phyloP scores from a whole-genome alignment of 352 stramenopile genomes.

The Phytophthora colocasiae region DNA sequence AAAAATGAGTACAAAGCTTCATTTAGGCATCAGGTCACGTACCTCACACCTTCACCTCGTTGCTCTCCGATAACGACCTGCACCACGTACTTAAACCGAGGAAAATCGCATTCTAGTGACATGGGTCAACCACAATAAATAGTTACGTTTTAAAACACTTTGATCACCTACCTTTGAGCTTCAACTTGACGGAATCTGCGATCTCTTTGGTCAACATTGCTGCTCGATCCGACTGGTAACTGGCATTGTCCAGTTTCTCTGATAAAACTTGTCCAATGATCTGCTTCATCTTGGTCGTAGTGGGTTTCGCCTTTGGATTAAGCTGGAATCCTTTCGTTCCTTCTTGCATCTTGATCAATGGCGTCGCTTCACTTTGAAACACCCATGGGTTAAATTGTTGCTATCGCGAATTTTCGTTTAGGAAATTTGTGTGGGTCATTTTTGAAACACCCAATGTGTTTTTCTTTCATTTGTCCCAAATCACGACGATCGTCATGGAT shows the following conservation, averaged over 20 bases:
- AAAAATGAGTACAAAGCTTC: neutral
- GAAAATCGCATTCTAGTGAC: slow-evolving; percentile 67
- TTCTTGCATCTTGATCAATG: slow-evolving; percentile 48
- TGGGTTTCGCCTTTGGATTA: slow-evolving; percentile 64
- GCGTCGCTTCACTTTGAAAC: slow-evolving; percentile 30
- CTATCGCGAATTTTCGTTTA: too few species aligned
- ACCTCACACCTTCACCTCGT: slow-evolving; percentile 86
- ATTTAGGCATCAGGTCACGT: neutral
- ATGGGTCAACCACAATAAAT: too few species aligned
- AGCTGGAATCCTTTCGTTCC: slow-evolving; percentile 53
- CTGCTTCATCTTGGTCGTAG: slow-evolving; percentile 86
- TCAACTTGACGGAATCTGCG: slow-evolving; percentile 83
- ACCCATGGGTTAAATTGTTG: too few species aligned
- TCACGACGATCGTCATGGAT: slow-evolving; percentile 12
- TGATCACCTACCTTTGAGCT: slow-evolving; percentile 68
- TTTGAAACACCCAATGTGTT: too few species aligned
- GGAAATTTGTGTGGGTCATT: too few species aligned
- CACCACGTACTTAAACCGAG: slow-evolving; percentile 92
- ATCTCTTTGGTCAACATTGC: slow-evolving; percentile 87
- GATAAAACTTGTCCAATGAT: slow-evolving; percentile 68
- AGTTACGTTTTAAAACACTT: neutral
- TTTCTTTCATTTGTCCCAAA: neutral
- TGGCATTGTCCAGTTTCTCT: slow-evolving; percentile 69
- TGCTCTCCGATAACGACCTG: slow-evolving; percentile 93
- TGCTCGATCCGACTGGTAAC: slow-evolving; percentile 80